Evolutionary conservation across 2,329 filamentous ascomycete species (phyloP).

Genomic region (Sclerotinia subarctica): DNA sequence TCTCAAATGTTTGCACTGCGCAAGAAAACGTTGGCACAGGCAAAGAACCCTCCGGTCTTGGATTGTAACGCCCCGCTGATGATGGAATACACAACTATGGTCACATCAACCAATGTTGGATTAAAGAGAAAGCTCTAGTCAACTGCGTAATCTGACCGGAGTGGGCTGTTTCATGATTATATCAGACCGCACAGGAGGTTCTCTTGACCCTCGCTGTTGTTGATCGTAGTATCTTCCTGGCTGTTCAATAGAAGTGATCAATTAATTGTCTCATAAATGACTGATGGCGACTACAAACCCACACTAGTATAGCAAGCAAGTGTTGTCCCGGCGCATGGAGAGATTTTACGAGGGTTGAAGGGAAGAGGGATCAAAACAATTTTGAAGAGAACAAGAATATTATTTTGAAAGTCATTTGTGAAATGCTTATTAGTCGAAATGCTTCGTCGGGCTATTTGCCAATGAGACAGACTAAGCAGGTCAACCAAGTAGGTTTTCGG

Average conservation of each 20-base stretch:
- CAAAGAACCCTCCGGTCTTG: slow-evolving; percentile 35
- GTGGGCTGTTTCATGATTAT: slow-evolving; percentile 46
- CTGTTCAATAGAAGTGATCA: neutral
- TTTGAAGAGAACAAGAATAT: neutral
- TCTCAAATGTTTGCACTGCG: slow-evolving; percentile 6
- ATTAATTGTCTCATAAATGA: neutral
- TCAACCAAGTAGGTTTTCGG: neutral
- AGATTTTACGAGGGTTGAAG: neutral
- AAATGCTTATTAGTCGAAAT: neutral
- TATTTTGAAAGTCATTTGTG: neutral
- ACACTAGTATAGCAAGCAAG: neutral
- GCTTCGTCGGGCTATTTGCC: neutral
- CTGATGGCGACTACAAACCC: neutral
- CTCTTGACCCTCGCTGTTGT: no score
- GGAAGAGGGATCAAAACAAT: neutral
- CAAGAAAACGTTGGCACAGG: slow-evolving; percentile 35
- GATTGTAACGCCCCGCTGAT: slow-evolving; percentile 34
- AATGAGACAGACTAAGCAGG: neutral
- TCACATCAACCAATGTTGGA: slow-evolving; percentile 11
- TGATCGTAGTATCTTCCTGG: no score
- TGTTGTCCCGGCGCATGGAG: neutral
- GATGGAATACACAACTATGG: no score
- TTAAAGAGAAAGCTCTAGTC: slow-evolving; percentile 27
- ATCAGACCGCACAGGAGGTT: slow-evolving; percentile 79
- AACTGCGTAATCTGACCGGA: neutral